Evolutionary conservation across 208 protist species (phyloP), one percentile per base, ranked within the genome.

Genomic region (Herpetomonas tarakana): DNA sequence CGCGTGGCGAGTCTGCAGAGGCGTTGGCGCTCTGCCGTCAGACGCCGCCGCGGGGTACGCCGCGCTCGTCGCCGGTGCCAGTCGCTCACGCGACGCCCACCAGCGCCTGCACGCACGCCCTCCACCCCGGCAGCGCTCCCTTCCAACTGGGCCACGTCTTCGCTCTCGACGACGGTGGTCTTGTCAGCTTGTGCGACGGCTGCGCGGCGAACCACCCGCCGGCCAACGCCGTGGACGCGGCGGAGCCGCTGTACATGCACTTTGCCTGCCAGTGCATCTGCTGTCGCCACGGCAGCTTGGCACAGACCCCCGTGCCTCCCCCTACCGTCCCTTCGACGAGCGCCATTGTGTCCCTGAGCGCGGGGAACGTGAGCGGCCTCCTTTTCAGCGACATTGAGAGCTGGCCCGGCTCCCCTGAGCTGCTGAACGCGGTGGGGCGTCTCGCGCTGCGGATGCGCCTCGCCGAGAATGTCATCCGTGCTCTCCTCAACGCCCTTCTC

Each of bases 401-500:
- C 47, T 59, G 50, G 6, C 62, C 61, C 22, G 55, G 52, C 54
- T 3, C 24, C 19, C 9, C 31, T 56, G 60, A 45, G 12, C 72
- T 88, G 7, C 65, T 83, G 45, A 90, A 91, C 54, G 62, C 69
- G 0, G 68, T 91, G 4, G 83, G 87, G n/a, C 78, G 81, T 9
- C 68, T 93, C 9, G 58, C 83, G 27, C 74, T 93, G 31, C 80
- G 79, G 22, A 47, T 93, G 24, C 27, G 58, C 0, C 46, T 68
- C 2, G 58, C 72, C 1, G 25, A 31, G 35, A 68, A 85, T 1
- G 59, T 88, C 12, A 62, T 78, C 2, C 21, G 75, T 47, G 41
- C 71, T 19, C 62, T 83, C 18, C 56, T 76, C 29, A 57, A 46
- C 0, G 76, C 63, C 28, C 61, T 87, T 12, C 49, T 69, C 27